Base-by-base conservation (phyloP, 352 stramenopile genomes). In the Chrysophaeum taylorii region DNA sequence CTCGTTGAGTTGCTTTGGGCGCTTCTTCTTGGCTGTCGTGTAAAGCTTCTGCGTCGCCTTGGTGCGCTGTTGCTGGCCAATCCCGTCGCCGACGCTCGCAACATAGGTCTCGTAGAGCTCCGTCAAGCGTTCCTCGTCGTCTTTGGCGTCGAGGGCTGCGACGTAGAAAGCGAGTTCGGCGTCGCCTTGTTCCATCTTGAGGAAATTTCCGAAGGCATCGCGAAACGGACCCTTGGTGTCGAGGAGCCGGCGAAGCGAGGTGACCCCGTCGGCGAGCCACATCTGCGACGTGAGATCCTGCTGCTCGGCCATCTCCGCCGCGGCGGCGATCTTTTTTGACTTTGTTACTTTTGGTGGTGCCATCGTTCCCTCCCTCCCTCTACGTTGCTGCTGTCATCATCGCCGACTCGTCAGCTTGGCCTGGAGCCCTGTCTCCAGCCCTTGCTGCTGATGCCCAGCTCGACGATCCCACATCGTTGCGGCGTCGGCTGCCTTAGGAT, bases 61-160 rank as follows among this genome's bases (percentile, higher is more conserved):
- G 16, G 74, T 78, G 29, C 74, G 71, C 2, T 78, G 71, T 64
- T 78, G 74, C 68, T 78, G 71, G n/a, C 74, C 74, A 27, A 78
- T 78, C 37, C 74, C 74, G 31, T 68, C 36, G 12, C 45, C 74
- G 57, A 72, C 71, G 27, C 33, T 60, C 27, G 23, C 37, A n/a
- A 78, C 48, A 50, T 77, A 78, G 25, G 64, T 43, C 25, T 75
- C 38, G 68, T 78, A 76, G 25, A 78, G 43, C 69, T 78, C 23
- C 45, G 5, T 23, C 45, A 25, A 16, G 18, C 31, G 35, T 54
- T 78, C 35, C 42, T 73, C 52, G 50, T 71, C 18, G 42, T 48
- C 70, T 25, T 16, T 23, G 45, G 12, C 25, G 74, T 50, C n/a
- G 21, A 70, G 50, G 15, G 71, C 74, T 42, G 74, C 74, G 2